Conservation (phyloP, 768 basidiomycete species). For the Sporobolomyces phaffii region DNA sequence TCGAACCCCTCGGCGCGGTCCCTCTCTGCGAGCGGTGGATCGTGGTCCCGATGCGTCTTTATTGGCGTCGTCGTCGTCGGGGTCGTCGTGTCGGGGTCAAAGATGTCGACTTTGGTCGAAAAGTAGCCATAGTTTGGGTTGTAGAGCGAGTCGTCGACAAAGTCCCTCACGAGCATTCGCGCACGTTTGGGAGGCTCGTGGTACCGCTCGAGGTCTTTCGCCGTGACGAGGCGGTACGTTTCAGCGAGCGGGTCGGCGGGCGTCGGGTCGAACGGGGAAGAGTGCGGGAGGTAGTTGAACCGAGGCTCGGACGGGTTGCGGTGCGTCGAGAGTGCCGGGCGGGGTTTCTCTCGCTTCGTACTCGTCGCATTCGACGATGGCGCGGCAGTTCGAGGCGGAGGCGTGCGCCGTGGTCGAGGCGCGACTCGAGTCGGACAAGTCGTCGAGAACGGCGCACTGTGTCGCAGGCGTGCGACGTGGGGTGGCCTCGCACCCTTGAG, state of each 20-base stretch:
- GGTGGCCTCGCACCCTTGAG: too few species aligned
- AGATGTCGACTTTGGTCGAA: conserved; percentile 83
- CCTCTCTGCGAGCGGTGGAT: too few species aligned
- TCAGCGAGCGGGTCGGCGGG: conserved; percentile 13
- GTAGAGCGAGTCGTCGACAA: conserved; percentile 92
- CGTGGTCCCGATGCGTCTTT: not conserved
- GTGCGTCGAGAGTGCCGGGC: not conserved
- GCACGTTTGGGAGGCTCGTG: conserved; percentile 66
- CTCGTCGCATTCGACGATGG: too few species aligned
- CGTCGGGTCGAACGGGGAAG: conserved; percentile 49
- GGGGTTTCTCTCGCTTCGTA: not conserved
- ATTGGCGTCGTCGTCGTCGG: not conserved
- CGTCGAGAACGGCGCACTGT: too few species aligned
- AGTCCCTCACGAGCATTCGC: conserved; percentile 92
- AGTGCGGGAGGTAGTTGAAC: conserved; percentile 65
- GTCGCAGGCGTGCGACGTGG: too few species aligned
- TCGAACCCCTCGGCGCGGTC: conserved; percentile 52
- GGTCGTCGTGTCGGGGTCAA: conserved; percentile 48
- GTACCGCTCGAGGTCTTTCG: conserved; percentile 60
- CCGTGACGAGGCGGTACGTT: conserved; percentile 58
- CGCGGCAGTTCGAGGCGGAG: too few species aligned
- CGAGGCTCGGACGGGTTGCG: conserved; percentile 50
- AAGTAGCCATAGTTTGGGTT: conserved; percentile 98
- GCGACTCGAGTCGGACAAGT: too few species aligned
- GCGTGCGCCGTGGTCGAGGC: too few species aligned